Conservation (phyloP, 1,284 basidiomycete species). For the Irpex rosettiformis region DNA sequence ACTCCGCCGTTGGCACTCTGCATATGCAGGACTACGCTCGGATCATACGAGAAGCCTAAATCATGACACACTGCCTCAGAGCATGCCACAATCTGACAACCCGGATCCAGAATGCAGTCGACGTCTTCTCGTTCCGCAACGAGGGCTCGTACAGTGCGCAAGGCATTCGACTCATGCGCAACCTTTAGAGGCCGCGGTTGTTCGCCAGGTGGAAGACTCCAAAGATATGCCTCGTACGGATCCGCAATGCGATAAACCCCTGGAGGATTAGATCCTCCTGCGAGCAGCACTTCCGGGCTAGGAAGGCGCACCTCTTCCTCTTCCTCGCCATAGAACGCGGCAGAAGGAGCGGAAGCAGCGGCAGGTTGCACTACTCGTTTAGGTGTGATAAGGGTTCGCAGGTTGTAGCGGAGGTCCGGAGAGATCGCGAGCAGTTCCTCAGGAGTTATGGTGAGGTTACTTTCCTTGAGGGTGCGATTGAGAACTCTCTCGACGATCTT, state of each 20-base stretch:
- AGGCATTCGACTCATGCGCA: background rate
- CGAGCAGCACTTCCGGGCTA: background rate
- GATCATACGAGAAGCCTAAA: slow-evolving; percentile 22
- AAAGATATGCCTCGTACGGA: slow-evolving; percentile 15
- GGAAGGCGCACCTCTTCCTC: background rate
- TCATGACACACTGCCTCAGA: slow-evolving; percentile 19
- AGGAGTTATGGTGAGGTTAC: background rate
- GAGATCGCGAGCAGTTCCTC: background rate
- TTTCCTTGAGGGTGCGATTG: background rate
- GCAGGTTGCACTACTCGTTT: background rate
- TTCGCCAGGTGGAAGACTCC: background rate
- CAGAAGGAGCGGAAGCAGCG: background rate
- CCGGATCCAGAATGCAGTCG: slow-evolving; percentile 23
- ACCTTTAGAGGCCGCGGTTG: background rate
- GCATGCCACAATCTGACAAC: slow-evolving; percentile 24
- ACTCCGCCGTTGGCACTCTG: slow-evolving; percentile 25
- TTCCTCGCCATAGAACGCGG: background rate
- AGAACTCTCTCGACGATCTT: background rate
- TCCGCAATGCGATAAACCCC: slow-evolving; percentile 3
- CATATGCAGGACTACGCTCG: slow-evolving; percentile 18
- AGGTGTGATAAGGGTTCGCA: background rate
- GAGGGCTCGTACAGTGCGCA: slow-evolving; percentile 15
- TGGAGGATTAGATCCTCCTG: background rate
- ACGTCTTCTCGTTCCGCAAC: slow-evolving; percentile 12
- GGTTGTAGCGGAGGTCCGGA: background rate